Evolutionary conservation across 2,329 filamentous ascomycete genomes (phyloP), one percentile per base, ranked within the genome.

Genomic region (Ophiostoma piceae): DNA sequence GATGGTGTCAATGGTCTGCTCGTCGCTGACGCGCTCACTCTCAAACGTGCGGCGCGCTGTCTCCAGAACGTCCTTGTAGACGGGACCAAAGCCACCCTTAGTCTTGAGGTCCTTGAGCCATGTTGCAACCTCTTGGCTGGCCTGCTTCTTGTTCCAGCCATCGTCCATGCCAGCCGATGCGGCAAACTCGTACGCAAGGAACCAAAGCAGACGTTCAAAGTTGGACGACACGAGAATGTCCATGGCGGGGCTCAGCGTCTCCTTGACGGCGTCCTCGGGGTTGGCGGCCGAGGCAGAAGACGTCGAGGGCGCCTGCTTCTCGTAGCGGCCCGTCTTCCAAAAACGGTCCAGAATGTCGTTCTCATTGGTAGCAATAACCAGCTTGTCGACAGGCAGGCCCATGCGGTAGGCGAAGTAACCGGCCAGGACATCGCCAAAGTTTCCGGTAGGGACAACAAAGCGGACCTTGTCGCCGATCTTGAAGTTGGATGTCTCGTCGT

Each of bases 281-380:
- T 39, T 47, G 35, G 51, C 51, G 3, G 37, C 12, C 69, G 84
- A 16, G n/a, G n/a, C 41, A 19, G 65, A 32, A 2, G 65, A 32
- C 2, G 41, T 26, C 65, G 65, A 47, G 16, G 39, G 83, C 12
- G 88, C 83, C 76, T 93, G 85, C 85, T 97, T 98, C 82, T 95
- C 92, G 81, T 98, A 98, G 74, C 85, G 85, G 54, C 94, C 92
- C 0, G 90, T 91, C 81, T 91, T 90, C 91, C 92, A 97, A 85
- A 99, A 99, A 43, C 95, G 88, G 80, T 98, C 87, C 12, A 99
- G 86, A 72, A 98, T 98, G 76, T 98, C 95, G 81, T 99, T 99
- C 81, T 96, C 94, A 79, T 98, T 98, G 68, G 94, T 98, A 0
- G 94, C 92, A 70, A 97, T 90, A 75, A 75, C 88, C 41, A 99